Evolutionary conservation across 495 filamentous ascomycete species (phyloP), one percentile per base, ranked within the genome.

Genomic region (Xylaria grammica): DNA sequence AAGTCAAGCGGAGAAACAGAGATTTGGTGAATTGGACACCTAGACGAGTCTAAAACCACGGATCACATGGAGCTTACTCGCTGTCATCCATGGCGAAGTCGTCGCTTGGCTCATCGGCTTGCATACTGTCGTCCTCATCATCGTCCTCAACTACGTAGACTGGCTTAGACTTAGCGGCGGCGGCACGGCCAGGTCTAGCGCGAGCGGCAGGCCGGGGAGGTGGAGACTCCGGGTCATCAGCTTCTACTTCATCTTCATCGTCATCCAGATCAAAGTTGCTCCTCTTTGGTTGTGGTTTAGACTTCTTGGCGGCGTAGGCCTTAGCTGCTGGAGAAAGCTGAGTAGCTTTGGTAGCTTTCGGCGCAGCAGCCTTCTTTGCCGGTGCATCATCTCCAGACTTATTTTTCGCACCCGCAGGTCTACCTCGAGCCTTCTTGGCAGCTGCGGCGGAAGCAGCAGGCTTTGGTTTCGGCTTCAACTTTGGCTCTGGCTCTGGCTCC

Each of bases 311-410:
- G 17, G 89, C 90, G 72, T 95, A 94, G 0, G 89, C 90, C 74
- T 94, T 95, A 13, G 91, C 91, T 6, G 90, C 91, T 0, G 92
- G 91, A 11, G 90, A 92, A 17, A 92, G 78, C 5, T 76, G 66
- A 8, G n/a, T n/a, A n/a, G n/a, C n/a, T n/a, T n/a, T n/a, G n/a
- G 75, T 70, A 1, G 73, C 64, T 48, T 75, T 78, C 20, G 72
- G 40, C 38, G 69, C 77, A 52, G 67, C 58, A 1, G 69, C 38
- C 20, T 68, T 71, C 70, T 85, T 85, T 54, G 63, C 62, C 3
- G 72, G 65, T 10, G 69, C 65, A 20, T 65, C 66, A 2, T 72
- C 67, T 53, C 72, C 72, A 19, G 75, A 61, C 64, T 80, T 81
- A 65, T 70, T 82, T 74, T 86, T 86, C 19, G 82, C n/a, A 2